A percentile compares a stretch with the other conserved stretches of the same genome.
Conservation (phyloP, 805 yeast genomes). For the Spathaspora sp. region DNA sequence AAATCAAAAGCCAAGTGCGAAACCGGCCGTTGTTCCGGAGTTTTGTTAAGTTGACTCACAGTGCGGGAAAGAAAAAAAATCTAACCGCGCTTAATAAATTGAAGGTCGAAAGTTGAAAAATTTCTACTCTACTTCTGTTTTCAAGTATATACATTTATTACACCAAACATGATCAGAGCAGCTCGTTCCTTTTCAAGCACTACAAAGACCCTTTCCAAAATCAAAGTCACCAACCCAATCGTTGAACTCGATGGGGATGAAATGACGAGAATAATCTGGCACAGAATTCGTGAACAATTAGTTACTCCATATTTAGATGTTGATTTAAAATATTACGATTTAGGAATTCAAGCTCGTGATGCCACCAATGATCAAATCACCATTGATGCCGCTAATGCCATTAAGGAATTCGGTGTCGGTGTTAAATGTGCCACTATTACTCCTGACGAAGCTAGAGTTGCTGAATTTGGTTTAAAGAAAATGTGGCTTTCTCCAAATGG, state of each 20-base stretch:
- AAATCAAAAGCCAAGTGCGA: conserved; percentile 9
- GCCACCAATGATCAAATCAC: conserved; percentile 70
- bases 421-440: conserved; percentile 84
- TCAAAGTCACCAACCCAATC: conserved; percentile 67
- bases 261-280: conserved; percentile 85
- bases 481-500: conserved; percentile 90
- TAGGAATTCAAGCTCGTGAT: conserved; percentile 67
- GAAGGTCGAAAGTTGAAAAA: not conserved
- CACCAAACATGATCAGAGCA: not conserved
- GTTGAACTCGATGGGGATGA: conserved; percentile 85
- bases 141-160: not conserved
- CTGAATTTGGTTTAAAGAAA: conserved; percentile 67
- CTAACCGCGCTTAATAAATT: not conserved
- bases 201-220: conserved; percentile 32
- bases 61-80: not conserved
- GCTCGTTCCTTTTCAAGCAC: conserved; percentile 13
- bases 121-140: not conserved
- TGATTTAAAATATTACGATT: conserved; percentile 73
- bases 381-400: conserved; percentile 75
- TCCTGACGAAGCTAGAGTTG: conserved; percentile 77
- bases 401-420: conserved; percentile 72
- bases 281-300: conserved; percentile 63
- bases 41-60: conserved; percentile 2
- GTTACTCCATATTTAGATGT: conserved; percentile 68
- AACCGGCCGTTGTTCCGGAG: conserved; percentile 9